phyloP scores from a whole-genome alignment of 495 filamentous ascomycete species.

The Hypoxylon fragiforme region DNA sequence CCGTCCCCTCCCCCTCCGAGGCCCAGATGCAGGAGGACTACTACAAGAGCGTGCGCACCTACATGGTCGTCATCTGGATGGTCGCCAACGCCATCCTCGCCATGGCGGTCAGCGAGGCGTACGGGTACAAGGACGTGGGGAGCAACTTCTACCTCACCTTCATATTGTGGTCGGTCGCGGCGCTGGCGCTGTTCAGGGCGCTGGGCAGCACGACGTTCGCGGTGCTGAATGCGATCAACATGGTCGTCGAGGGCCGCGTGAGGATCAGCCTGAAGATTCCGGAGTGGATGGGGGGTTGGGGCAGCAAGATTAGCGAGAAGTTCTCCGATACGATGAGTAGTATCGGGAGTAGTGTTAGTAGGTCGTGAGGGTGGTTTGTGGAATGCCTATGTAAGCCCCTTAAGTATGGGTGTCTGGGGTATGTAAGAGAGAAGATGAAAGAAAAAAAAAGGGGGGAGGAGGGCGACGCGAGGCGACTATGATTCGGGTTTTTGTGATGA shows the following conservation, averaged over 20 bases:
- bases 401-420: too few relatives aligned
- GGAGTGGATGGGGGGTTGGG: slow-evolving; percentile 51
- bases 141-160: slow-evolving; percentile 90
- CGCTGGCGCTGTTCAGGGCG: slow-evolving; percentile 80
- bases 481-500: too few relatives aligned
- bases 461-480: too few relatives aligned
- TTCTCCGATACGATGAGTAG: slow-evolving; percentile 45
- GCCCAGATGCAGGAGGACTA: slow-evolving; percentile 95
- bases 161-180: slow-evolving; percentile 90
- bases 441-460: too few relatives aligned
- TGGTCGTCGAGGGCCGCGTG: slow-evolving; percentile 81
- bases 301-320: slow-evolving; percentile 45
- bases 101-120: slow-evolving; percentile 92
- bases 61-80: slow-evolving; percentile 99
- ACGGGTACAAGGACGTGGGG: slow-evolving; percentile 66
- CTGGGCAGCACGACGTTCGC: slow-evolving; percentile 81
- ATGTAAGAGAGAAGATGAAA: too few relatives aligned
- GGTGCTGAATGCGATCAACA: slow-evolving; percentile 78
- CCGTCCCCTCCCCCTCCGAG: slow-evolving; percentile 62
- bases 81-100: slow-evolving; percentile 85
- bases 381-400: too few relatives aligned
- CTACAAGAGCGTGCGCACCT: slow-evolving; percentile 95
- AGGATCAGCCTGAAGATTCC: slow-evolving; percentile 60
- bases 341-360: slow-evolving; percentile 44
- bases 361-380: slow-evolving; percentile 23